Evolutionary conservation across 2,329 filamentous ascomycete species (phyloP).

Genomic region (Hirsutella rhossiliensis): DNA sequence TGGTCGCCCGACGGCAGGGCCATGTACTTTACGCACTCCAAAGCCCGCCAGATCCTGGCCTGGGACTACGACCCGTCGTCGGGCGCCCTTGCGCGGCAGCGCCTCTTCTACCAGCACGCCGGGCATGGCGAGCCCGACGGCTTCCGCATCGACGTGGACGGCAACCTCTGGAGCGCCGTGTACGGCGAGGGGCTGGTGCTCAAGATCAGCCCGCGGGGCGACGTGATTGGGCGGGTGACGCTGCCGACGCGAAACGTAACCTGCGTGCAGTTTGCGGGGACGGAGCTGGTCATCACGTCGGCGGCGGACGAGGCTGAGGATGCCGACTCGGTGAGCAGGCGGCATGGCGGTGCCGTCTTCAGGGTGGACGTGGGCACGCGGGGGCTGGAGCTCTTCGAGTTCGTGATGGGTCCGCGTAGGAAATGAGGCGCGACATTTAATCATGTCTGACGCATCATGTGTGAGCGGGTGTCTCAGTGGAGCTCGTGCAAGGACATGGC

Average conservation of each 20-base stretch:
- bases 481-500: no score
- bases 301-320: slow-evolving; percentile 53
- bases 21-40: slow-evolving; percentile 77
- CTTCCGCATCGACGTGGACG: slow-evolving; percentile 70
- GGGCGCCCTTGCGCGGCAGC: slow-evolving; percentile 54
- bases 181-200: slow-evolving; percentile 68
- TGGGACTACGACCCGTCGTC: slow-evolving; percentile 60
- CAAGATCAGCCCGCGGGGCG: slow-evolving; percentile 57
- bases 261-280: slow-evolving; percentile 69
- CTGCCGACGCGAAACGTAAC: slow-evolving; percentile 72
- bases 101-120: slow-evolving; percentile 60
- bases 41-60: slow-evolving; percentile 55
- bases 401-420: slow-evolving; percentile 32
- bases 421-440: no score
- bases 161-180: slow-evolving; percentile 82
- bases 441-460: no score
- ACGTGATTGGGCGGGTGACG: slow-evolving; percentile 60
- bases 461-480: no score
- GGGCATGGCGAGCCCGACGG: slow-evolving; percentile 65
- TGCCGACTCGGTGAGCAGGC: slow-evolving; percentile 43
- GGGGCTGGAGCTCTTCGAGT: slow-evolving; percentile 52
- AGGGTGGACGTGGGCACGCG: slow-evolving; percentile 62
- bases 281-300: slow-evolving; percentile 66
- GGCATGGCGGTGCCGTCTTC: slow-evolving; percentile 61
- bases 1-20: slow-evolving; percentile 64